phyloP scores from a whole-genome alignment of 345 rosid species.

The Lagerstroemia speciosa region DNA sequence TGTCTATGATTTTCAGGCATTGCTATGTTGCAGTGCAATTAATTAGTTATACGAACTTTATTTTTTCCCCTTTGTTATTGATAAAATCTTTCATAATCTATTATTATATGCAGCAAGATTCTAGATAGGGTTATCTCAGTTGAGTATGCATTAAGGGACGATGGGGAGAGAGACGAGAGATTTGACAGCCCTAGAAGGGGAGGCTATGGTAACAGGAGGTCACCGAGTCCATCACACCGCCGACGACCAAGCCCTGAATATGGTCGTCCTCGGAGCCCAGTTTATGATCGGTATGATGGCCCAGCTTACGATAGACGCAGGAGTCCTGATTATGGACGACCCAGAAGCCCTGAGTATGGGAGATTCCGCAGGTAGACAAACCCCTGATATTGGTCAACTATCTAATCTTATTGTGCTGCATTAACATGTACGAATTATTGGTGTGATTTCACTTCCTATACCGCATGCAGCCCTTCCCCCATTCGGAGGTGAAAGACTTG shows the following conservation, averaged over 20 bases:
- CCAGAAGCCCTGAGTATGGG: constrained; percentile 43
- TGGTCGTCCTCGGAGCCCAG: constrained; percentile 63
- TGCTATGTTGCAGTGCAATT: neutral
- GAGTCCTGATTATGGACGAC: constrained; percentile 42
- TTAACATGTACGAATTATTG: neutral
- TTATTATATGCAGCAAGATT: constrained; percentile 57
- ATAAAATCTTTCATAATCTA: neutral
- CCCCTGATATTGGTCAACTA: constrained; percentile 6
- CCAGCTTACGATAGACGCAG: constrained; percentile 41
- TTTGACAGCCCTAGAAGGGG: constrained; percentile 62
- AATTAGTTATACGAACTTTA: neutral
- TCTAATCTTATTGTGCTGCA: neutral
- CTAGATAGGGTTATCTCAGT: constrained; percentile 75
- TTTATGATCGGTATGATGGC: constrained; percentile 56
- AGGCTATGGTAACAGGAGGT: constrained; percentile 38
- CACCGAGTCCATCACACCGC: constrained; percentile 57
- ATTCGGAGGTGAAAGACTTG: constrained; percentile 44
- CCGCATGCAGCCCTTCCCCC: constrained; percentile 55
- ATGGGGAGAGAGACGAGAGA: constrained; percentile 56
- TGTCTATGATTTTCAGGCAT: neutral
- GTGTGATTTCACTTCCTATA: neutral
- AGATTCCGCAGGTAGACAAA: constrained; percentile 61
- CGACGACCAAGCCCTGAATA: constrained; percentile 76
- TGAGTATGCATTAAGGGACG: constrained; percentile 82
- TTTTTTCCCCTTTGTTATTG: neutral